A percentile compares a stretch with the other conserved stretches of the same genome.
Conservation (phyloP, 192 early-diverging fungal genomes). For the Mortierella hygrophila region DNA sequence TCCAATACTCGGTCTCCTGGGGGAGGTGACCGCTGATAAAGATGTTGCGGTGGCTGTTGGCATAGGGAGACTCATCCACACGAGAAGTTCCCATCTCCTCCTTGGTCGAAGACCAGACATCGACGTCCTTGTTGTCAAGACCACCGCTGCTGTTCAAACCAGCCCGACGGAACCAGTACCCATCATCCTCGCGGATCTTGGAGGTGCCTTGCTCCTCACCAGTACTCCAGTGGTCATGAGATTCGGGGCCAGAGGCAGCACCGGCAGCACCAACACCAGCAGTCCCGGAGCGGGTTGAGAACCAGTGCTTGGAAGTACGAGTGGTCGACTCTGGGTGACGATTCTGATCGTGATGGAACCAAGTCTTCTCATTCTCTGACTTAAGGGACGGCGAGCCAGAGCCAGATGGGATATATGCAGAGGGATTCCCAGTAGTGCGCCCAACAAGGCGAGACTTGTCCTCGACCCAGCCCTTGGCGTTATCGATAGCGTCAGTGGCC, state of each 20-base stretch:
- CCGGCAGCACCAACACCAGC: neutral
- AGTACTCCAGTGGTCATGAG: constrained; percentile 22
- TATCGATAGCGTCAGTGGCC: constrained; percentile 7
- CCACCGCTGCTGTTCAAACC: neutral
- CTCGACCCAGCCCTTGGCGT: constrained; percentile 23
- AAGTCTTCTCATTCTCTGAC: neutral
- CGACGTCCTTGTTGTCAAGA: constrained; percentile 34
- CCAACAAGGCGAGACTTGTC: constrained; percentile 16
- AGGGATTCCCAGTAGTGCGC: neutral
- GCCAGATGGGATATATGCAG: neutral
- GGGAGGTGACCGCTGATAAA: neutral
- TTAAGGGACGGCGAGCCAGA: neutral
- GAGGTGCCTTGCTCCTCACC: constrained; percentile 27
- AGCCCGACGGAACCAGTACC: constrained; percentile 16
- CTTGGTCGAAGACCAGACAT: constrained; percentile 24
- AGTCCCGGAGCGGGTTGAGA: constrained; percentile 14
- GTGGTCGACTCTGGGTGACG: neutral
- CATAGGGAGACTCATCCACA: neutral
- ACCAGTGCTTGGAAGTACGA: constrained; percentile 15
- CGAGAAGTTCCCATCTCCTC: constrained; percentile 26
- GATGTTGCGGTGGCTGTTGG: constrained; percentile 13
- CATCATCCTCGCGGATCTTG: constrained; percentile 24
- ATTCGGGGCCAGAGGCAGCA: neutral
- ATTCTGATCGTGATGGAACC: constrained; percentile 6
- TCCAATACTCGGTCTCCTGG: constrained; percentile 27